phyloP scores from a whole-genome alignment of 352 stramenopile genomes.

The Phytopythium vexans region DNA sequence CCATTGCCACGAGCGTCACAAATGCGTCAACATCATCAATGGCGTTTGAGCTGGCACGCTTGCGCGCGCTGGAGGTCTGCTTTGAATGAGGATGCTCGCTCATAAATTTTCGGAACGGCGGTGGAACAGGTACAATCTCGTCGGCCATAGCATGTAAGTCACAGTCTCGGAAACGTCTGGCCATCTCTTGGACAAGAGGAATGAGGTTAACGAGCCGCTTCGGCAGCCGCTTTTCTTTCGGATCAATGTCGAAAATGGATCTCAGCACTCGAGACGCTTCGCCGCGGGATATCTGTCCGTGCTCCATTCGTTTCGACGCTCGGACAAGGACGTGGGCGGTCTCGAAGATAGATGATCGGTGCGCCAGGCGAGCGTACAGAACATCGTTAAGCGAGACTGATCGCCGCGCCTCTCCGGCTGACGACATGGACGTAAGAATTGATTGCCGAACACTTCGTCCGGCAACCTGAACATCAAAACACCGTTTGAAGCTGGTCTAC shows the following conservation, averaged over 20 bases:
- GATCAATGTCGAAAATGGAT: constrained; percentile 35
- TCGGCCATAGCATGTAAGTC: constrained; percentile 28
- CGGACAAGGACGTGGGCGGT: constrained; percentile 30
- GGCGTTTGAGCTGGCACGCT: constrained; percentile 1
- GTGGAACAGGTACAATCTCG: constrained; percentile 28
- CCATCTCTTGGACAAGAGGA: constrained; percentile 47
- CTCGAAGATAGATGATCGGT: constrained; percentile 24
- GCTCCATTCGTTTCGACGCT: constrained; percentile 17
- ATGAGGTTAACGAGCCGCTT: constrained; percentile 62
- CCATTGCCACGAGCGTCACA: constrained; percentile 19
- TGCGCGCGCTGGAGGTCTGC: constrained; percentile 9
- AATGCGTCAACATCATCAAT: constrained; percentile 5
- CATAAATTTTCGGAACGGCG: constrained; percentile 46
- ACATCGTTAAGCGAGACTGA: constrained; percentile 55
- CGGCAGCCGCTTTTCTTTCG: constrained; percentile 36
- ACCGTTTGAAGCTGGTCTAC: not conserved
- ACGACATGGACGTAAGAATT: constrained; percentile 68
- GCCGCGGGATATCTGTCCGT: constrained; percentile 21
- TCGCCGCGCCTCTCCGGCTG: constrained; percentile 35
- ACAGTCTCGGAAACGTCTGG: constrained; percentile 31
- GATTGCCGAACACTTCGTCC: constrained; percentile 50
- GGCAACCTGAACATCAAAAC: constrained; percentile 22
- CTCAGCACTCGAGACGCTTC: constrained; percentile 41
- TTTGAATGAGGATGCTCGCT: constrained; percentile 31
- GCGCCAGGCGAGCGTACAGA: constrained; percentile 51